phyloP scores from a whole-genome alignment of 2,329 filamentous ascomycete species.

The Penicillium fuscoglaucum region DNA sequence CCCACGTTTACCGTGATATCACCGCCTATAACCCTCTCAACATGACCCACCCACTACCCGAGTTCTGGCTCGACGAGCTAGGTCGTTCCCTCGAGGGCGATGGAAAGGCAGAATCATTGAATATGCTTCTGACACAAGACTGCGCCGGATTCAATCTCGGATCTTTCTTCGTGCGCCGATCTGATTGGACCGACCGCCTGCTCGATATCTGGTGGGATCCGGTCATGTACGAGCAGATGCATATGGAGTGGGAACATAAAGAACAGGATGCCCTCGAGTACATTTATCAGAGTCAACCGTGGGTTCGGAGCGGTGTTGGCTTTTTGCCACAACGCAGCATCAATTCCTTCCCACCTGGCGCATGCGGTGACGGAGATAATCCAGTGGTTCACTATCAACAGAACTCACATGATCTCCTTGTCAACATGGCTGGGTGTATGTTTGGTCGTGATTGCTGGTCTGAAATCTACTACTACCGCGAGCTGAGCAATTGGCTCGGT shows the following conservation, averaged over 20 bases:
- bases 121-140: slow-evolving; percentile 87
- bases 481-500: slow-evolving; percentile 88
- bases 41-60: slow-evolving; percentile 77
- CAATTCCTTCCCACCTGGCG: slow-evolving; percentile 90
- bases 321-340: slow-evolving; percentile 90
- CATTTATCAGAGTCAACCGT: slow-evolving; percentile 86
- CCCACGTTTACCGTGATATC: slow-evolving; percentile 87
- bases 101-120: slow-evolving; percentile 73
- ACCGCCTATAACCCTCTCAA: slow-evolving; percentile 95
- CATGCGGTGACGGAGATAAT: slow-evolving; percentile 66
- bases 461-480: slow-evolving; percentile 94
- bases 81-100: slow-evolving; percentile 75
- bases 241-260: slow-evolving; percentile 99
- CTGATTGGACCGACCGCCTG: slow-evolving; percentile 84
- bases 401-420: slow-evolving; percentile 83
- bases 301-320: slow-evolving; percentile 83
- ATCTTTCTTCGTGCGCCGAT: slow-evolving; percentile 86
- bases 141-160: slow-evolving; percentile 95
- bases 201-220: slow-evolving; percentile 99
- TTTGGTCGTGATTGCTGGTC: slow-evolving; percentile 97
- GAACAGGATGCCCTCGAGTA: slow-evolving; percentile 95
- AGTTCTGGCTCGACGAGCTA: slow-evolving; percentile 72
- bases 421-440: slow-evolving; percentile 98
- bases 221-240: slow-evolving; percentile 94
- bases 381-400: slow-evolving; percentile 81